These are phyloP conservation scores for Sphagnum contortum DNA, from an alignment of 225 moss, liverwort and hornwort genomes.

Conservation along the genomic window DNA sequence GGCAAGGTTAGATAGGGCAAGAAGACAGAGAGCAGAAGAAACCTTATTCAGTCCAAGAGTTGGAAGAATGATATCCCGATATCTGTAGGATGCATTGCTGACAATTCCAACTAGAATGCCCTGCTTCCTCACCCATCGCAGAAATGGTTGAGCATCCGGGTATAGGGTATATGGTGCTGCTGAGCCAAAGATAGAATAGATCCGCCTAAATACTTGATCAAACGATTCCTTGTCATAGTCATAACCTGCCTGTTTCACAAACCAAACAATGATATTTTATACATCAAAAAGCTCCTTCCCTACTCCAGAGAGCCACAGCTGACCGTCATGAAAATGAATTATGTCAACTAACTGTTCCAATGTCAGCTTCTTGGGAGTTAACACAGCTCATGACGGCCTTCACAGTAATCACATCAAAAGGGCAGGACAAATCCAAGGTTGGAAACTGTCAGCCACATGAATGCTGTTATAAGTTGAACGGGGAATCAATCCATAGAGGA, in stretches of 20 bases:
- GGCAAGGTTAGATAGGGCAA: background rate
- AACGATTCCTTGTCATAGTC: constrained; percentile 45
- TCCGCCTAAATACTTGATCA: constrained; percentile 60
- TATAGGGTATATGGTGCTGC: constrained; percentile 44
- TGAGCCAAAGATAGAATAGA: constrained; percentile 64
- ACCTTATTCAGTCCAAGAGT: constrained; percentile 52
- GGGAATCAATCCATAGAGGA: too few relatives aligned
- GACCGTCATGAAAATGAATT: too few relatives aligned
- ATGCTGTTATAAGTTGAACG: too few relatives aligned
- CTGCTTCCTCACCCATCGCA: constrained; percentile 53
- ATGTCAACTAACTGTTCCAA: too few relatives aligned
- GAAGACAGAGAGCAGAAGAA: background rate
- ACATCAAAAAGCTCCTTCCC: too few relatives aligned
- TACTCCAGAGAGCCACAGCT: too few relatives aligned
- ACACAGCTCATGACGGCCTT: too few relatives aligned
- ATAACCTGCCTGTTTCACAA: constrained; percentile 68
- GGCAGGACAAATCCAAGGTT: too few relatives aligned
- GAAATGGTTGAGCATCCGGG: constrained; percentile 42
- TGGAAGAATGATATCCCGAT: constrained; percentile 57
- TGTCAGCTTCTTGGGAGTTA: too few relatives aligned
- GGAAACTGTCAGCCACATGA: too few relatives aligned
- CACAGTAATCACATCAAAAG: too few relatives aligned
- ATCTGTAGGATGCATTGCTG: constrained; percentile 57
- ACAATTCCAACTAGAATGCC: constrained; percentile 44
- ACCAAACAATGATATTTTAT: too few relatives aligned